Evolutionary conservation across 768 basidiomycete species (phyloP).

Genomic region (Lentinula aciculospora): DNA sequence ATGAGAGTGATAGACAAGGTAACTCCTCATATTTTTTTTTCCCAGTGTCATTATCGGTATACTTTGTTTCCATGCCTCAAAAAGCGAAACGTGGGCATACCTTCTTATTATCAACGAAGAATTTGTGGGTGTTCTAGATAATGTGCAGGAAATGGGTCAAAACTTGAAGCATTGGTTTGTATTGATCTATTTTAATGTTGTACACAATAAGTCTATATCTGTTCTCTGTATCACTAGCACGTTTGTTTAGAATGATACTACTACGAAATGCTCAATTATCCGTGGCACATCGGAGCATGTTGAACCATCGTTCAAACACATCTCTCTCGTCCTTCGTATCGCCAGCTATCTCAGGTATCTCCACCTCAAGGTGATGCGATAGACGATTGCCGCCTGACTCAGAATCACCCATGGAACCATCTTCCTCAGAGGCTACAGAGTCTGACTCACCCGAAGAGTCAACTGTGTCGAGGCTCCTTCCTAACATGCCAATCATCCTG

Average conservation of each 20-base stretch:
- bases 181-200: constrained; percentile 12
- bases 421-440: neutral
- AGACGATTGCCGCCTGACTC: no score
- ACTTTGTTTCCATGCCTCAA: constrained; percentile 46
- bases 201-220: constrained; percentile 7
- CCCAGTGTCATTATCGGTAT: neutral
- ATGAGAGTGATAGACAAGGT: constrained; percentile 82
- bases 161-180: constrained; percentile 45
- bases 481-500: neutral
- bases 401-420: no score
- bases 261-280: no score
- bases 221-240: neutral
- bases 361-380: neutral
- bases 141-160: constrained; percentile 83
- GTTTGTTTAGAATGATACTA: no score
- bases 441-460: neutral
- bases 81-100: constrained; percentile 85
- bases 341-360: neutral
- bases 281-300: no score
- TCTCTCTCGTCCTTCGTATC: neutral
- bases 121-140: constrained; percentile 91
- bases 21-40: constrained; percentile 13
- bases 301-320: neutral
- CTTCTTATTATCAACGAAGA: constrained; percentile 85
- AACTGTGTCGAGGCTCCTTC: neutral